Base-by-base conservation (phyloP, 2,329 filamentous ascomycete genomes). In the Triangularia setosa region DNA sequence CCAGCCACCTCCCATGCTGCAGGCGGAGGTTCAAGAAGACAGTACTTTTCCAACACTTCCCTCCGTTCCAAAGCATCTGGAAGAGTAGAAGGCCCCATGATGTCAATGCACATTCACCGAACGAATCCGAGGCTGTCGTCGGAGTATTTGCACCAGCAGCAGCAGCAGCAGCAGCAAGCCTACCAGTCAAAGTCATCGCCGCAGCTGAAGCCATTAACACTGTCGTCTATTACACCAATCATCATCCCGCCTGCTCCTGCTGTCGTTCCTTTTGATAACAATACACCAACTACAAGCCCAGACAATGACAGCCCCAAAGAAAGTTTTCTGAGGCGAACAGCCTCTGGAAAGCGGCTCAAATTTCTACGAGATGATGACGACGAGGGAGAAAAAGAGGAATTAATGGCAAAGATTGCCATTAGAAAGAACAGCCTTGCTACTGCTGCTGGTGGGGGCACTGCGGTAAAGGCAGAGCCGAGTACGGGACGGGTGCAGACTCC, bases 381-480 rank as follows among this genome's bases (percentile, higher is more conserved):
- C 5, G 56, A 57, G 28, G 33, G n/a, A n/a, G n/a, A n/a, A n/a
- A n/a, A 33, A 27, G 55, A 58, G 14, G 12, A 9, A 9, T 12
- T 18, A 11, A 57, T 30, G 55, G 30, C 18, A 21, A 30, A 35
- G n/a, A 35, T 30, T 16, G 24, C 12, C 18, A 58, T 14, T 14
- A 24, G 56, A 24, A 35, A 28, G 25, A 44, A 27, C 25, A 25
- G 24, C 35, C 21, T 59, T 21, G 33, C 40, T 21, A 60, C 56
- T 23, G 16, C 53, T 35, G 30, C 44, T 64, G 57, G 23, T 54
- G 48, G 28, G 55, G 18, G 33, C 12, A 52, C 4, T 5, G 57
- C 33, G 1, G 18, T 18, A 14, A 65, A 63, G 40, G 58, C 63
- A 1, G 65, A 55, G 57, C 61, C 63, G 4, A 65, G 53, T 11